Base-by-base conservation (phyloP, 352 stramenopile genomes). In the Pseudoperonospora humuli region DNA sequence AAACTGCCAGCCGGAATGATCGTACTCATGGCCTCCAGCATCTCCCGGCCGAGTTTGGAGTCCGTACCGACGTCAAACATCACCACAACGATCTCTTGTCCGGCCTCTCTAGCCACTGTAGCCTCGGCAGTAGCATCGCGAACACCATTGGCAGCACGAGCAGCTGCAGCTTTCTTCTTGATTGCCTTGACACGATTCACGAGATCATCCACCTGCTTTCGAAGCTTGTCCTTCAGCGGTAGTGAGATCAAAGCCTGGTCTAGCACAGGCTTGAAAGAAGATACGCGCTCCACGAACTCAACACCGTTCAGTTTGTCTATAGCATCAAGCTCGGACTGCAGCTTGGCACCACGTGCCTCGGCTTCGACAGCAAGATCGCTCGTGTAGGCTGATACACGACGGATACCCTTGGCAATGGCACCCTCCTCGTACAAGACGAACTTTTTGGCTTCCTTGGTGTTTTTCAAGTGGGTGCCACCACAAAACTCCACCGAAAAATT, bases 401-500 rank as follows among this genome's bases (percentile, higher is more conserved):
- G 89, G 54, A 99, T 97, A 35, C 96, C 96, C 83, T 98, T 98
- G 38, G 94, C 88, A 24, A 98, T 93, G 5, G 89, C 91, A 33
- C 87, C 91, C 64, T 98, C 96, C 61, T 98, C 93, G 23, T 97
- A 93, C 45, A 99, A 66, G 26, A 96, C 93, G 67, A 99, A 99
- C 46, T 91, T 94, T 50, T 84, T 89, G 7, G 96, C 96, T 53
- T 99, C 92, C 14, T 70, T 73, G 13, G 95, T 99, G 67, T 98
- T 98, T 41, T 72, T 76, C 25, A 99, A 51, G 64, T 99, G 97
- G 4, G 96, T 99, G 18, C 96, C 97, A 49, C 97, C 97, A 70
- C 97, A 99, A 73, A 99, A 98, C 75, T 99, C 97, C 15, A 99
- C 84, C 9, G 93, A 98, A 43, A 84, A 97, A 46, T 96, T 76